Percentiles rank a stretch among this genome's conserved stretches.
phyloP scores from a whole-genome alignment of 306 rosid species.

The Gastrolobium villosum region DNA sequence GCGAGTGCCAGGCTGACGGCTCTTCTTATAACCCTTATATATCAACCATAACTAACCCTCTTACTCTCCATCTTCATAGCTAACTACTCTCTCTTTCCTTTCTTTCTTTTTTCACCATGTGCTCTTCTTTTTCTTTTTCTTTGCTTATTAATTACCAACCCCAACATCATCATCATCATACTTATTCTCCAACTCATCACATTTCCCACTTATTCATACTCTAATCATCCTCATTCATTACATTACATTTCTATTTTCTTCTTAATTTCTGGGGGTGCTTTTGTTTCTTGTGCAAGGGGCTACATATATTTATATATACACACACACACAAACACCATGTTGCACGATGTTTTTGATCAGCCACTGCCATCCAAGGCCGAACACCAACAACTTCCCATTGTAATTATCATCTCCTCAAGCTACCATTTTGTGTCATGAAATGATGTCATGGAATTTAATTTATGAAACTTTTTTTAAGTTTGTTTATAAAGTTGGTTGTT shows the following conservation, averaged over 20 bases:
- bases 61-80: constrained; percentile 51
- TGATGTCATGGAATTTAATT: background rate
- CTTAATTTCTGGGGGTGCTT: background rate
- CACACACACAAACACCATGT: constrained; percentile 47
- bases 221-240: background rate
- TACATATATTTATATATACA: background rate
- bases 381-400: constrained; percentile 56
- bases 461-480: background rate
- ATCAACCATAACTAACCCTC: constrained; percentile 45
- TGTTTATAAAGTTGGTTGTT: too few species aligned
- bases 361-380: constrained; percentile 46
- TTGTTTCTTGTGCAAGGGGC: constrained; percentile 9
- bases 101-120: background rate
- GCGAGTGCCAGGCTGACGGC: constrained; percentile 48
- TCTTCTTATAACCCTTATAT: constrained; percentile 43
- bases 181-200: constrained; percentile 27
- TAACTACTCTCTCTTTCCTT: constrained; percentile 30
- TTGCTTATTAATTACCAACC: too few species aligned
- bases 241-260: background rate
- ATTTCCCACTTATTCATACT: constrained; percentile 10
- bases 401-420: constrained; percentile 35
- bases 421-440: background rate
- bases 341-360: constrained; percentile 65
- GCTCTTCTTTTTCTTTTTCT: too few species aligned
- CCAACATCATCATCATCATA: too few species aligned